A percentile compares a stretch with the other conserved stretches of the same genome.
Conservation (phyloP, 768 basidiomycete species). For the Trametes gibbosa region DNA sequence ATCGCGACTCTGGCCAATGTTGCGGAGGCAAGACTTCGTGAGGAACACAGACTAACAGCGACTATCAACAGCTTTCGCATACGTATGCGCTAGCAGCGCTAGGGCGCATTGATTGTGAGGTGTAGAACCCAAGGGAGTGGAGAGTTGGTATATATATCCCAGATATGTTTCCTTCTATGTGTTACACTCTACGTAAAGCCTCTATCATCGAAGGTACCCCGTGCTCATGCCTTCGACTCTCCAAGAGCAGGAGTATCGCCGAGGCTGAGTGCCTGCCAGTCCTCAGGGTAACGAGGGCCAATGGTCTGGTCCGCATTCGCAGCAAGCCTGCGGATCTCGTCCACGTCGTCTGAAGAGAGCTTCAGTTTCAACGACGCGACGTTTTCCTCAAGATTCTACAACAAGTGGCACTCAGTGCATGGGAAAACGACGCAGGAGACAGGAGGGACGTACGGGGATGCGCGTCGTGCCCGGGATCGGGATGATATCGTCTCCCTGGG, state of each 20-base stretch:
- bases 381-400: constrained; percentile 37
- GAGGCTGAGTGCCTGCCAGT: constrained; percentile 4
- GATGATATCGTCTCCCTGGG: constrained; percentile 27
- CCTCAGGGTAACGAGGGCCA: too few relatives aligned
- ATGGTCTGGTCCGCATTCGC: constrained; percentile 22
- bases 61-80: too few relatives aligned
- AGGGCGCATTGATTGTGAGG: too few relatives aligned
- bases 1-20: too few relatives aligned
- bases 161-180: neutral
- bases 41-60: too few relatives aligned
- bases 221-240: neutral
- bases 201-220: too few relatives aligned
- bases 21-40: too few relatives aligned
- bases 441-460: neutral
- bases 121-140: neutral
- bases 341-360: constrained; percentile 29
- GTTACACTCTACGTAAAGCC: too few relatives aligned
- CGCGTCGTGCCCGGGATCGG: constrained; percentile 24
- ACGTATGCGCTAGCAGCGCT: too few relatives aligned
- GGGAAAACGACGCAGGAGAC: too few relatives aligned
- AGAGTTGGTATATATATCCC: neutral
- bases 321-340: constrained; percentile 28
- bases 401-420: too few relatives aligned
- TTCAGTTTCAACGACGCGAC: constrained; percentile 28
- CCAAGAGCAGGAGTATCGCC: constrained; percentile 33